A percentile compares a stretch with the other conserved stretches of the same genome.
Evolutionary conservation across 2,329 filamentous ascomycete species (phyloP).

Genomic region (Onygenales sp.): DNA sequence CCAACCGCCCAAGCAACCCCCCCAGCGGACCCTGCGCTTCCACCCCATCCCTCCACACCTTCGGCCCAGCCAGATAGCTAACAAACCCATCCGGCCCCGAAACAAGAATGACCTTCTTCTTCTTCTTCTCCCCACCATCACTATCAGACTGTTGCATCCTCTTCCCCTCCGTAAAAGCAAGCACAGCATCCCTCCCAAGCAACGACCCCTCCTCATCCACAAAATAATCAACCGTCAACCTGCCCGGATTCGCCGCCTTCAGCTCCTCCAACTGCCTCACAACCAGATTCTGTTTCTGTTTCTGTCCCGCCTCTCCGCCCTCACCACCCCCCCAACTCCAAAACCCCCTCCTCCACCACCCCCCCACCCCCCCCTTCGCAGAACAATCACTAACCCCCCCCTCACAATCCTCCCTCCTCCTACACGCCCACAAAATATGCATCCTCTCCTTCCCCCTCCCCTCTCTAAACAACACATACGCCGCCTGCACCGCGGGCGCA

Average conservation of each 20-base stretch:
- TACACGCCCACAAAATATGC: constrained; percentile 3
- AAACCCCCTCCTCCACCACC: constrained; percentile 21
- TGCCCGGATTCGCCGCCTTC: constrained; percentile 46
- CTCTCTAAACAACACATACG: constrained; percentile 45
- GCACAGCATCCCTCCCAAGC: constrained; percentile 49
- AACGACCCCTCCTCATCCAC: constrained; percentile 69
- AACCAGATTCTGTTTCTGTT: constrained; percentile 27
- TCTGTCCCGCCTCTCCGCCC: constrained; percentile 3
- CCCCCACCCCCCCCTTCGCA: constrained; percentile 10
- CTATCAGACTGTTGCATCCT: constrained; percentile 1
- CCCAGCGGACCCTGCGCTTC: constrained; percentile 67
- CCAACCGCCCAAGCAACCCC: constrained; percentile 56
- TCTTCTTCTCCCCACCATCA: constrained; percentile 7
- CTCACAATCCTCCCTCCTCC: constrained; percentile 51
- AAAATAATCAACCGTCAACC: constrained; percentile 61
- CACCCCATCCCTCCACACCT: constrained; percentile 60
- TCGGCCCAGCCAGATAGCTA: constrained; percentile 66
- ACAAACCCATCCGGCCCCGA: constrained; percentile 91
- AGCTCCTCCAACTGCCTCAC: constrained; percentile 55
- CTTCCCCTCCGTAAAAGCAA: constrained; percentile 17
- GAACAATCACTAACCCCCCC: constrained; percentile 48
- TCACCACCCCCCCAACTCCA: constrained; percentile 12
- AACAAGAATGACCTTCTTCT: constrained; percentile 57
- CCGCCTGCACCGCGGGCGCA: constrained; percentile 77
- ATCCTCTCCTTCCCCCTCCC: constrained; percentile 19